Base-by-base conservation (phyloP, 2,329 filamentous ascomycete species). In the Rutstroemia sp. region DNA sequence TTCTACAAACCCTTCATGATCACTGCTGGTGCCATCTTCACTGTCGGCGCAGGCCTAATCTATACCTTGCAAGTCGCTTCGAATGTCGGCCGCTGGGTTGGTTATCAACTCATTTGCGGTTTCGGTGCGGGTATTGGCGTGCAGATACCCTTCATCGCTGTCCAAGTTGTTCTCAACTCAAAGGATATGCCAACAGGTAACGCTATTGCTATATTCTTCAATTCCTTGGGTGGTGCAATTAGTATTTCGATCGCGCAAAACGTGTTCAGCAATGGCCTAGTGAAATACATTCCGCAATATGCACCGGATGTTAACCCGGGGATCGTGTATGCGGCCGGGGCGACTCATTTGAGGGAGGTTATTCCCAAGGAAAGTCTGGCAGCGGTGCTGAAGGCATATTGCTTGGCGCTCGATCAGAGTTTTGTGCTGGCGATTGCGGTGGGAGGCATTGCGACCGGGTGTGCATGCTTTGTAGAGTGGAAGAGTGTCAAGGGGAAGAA, bases 201-300 rank as follows among this genome's bases (percentile, higher is more conserved):
- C 34, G 77, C 81, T 12, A 76, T 80, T 59, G 75, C 75, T 47
- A 79, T 83, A 61, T 84, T 84, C 62, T 71, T 75, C 39, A 80
- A 84, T 67, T 81, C 81, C 59, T 73, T 84, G 2, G 81, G 81
- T 12, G 80, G 79, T 34, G 79, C 81, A 34, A 78, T 54, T 12
- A 48, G 46, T 82, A 4, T 34, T 12, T 76, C 79, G 1, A 77
- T 82, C 21, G 80, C 78, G 0, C 78, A 83, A 65, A 76, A 76
- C 3, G 74, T 82, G 41, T 69, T 70, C 63, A 67, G 59, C 14
- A 68, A 68, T 46, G 65, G 64, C 9, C 55, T 69, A 6, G 61
- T 50, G 4, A 58, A 46, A 19, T 58, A 63, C 68, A 68, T 47
- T 65, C 71, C 51, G 21, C 56, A 37, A 60, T 72, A 52, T 54